A percentile compares a stretch with the other conserved stretches of the same genome.
Evolutionary conservation across 345 rosid species (phyloP).

Genomic region (Garcia nutans): DNA sequence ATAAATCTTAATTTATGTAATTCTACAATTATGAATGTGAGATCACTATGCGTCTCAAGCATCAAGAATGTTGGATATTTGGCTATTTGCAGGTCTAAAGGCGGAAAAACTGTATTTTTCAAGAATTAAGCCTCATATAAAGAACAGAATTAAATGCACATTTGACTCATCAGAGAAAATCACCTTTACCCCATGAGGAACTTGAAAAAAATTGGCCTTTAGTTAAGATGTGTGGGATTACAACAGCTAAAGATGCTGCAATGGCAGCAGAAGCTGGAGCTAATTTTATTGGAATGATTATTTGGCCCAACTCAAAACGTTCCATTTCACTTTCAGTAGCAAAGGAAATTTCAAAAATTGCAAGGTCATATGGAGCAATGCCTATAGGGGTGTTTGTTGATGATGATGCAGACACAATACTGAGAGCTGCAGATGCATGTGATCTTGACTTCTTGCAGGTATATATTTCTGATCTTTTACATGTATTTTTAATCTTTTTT

Average conservation of each 20-base stretch:
- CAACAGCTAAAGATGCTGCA: conserved; percentile 74
- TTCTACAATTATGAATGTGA: background rate
- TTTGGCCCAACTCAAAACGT: conserved; percentile 83
- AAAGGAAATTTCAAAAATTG: conserved; percentile 78
- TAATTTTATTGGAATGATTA: conserved; percentile 77
- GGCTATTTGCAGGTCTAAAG: background rate
- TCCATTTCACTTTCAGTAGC: conserved; percentile 71
- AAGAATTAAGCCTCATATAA: conserved; percentile 6
- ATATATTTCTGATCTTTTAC: conserved; percentile 15
- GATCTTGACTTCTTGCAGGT: conserved; percentile 84
- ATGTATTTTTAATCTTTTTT: background rate
- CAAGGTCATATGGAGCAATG: conserved; percentile 62
- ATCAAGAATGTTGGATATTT: background rate
- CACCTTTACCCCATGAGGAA: conserved; percentile 15
- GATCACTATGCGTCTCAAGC: background rate
- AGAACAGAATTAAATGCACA: background rate
- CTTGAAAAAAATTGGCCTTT: conserved; percentile 39
- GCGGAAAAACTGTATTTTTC: background rate
- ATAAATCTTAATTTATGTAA: background rate
- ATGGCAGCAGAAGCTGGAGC: conserved; percentile 93
- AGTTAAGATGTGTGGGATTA: conserved; percentile 87
- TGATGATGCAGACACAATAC: conserved; percentile 61
- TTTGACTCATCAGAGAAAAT: conserved; percentile 24
- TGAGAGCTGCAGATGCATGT: conserved; percentile 61
- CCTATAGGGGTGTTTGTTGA: conserved; percentile 93